Conservation (phyloP, 2,329 filamentous ascomycete species). For the Pseudocercospora macadamiae region DNA sequence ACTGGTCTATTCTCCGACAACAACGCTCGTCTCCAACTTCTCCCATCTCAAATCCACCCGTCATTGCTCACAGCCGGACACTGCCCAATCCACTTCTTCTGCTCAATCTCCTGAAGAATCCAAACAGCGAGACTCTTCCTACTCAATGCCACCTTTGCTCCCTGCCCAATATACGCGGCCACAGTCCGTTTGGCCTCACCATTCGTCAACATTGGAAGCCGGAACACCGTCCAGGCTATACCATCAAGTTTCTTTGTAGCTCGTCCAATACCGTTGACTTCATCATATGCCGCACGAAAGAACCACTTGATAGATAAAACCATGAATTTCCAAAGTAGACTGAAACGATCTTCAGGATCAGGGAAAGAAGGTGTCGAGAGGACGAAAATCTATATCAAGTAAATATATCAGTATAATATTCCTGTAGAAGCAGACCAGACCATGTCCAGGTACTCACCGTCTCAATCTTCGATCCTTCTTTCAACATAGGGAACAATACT, state of each 20-base stretch:
- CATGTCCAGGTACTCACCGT: neutral
- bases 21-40: too few relatives aligned
- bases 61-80: conserved; percentile 27
- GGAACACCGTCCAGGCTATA: conserved; percentile 27
- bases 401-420: too few relatives aligned
- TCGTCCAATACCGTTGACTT: conserved; percentile 26
- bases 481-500: conserved; percentile 20
- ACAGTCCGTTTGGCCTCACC: conserved; percentile 21
- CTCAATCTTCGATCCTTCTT: conserved; percentile 11
- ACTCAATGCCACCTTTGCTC: conserved; percentile 22
- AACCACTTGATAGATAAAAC: conserved; percentile 16
- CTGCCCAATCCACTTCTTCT: conserved; percentile 28
- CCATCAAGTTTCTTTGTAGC: conserved; percentile 16
- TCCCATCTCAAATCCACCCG: conserved; percentile 20
- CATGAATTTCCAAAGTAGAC: conserved; percentile 19
- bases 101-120: conserved; percentile 28
- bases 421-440: neutral
- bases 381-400: conserved; percentile 12
- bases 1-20: too few relatives aligned
- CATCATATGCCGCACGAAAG: conserved; percentile 20
- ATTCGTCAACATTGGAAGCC: conserved; percentile 27
- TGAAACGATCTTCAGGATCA: conserved; percentile 14
- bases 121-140: conserved; percentile 29
- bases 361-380: conserved; percentile 22
- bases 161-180: conserved; percentile 20